Evolutionary conservation across 148 eudicot species (phyloP), one percentile per base, ranked within the genome.

Genomic region (Vaccinium macrocarpon): DNA sequence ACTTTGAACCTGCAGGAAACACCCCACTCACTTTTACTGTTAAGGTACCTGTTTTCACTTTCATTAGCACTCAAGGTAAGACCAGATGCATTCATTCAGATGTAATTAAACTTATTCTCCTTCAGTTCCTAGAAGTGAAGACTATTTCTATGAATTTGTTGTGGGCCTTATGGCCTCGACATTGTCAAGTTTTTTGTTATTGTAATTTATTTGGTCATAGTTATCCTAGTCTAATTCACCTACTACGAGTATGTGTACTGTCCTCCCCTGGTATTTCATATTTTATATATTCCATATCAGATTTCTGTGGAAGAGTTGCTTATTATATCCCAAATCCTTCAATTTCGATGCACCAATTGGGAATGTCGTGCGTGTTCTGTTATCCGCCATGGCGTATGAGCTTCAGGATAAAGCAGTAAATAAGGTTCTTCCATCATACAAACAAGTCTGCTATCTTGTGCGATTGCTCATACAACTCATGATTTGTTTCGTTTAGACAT

Each of bases 1-100:
- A 93, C 88, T 97, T 97, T 90, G 99, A 97, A 86, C 98, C 94
- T 76, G 90, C 95, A 51, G 98, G 99, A 83, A 90, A 92, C 86
- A 91, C 94, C 46, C 96, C 98, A 81, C 88, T 95, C 82, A 93
- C 91, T 86, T 97, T 97, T 82, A 97, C 99, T 53, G 99, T 97
- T 71, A 97, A 97, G 95, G 99, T 96, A 89, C 13, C 16, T 18
- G 14, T 78, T 77, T 84, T 71, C 52, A 76, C 61, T 48, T 46
- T 23, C 15, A 75, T 50, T 51, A 46, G 38, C 77, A 29, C n/a
- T 76, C 52, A 21, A 5, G 6, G 62, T 61, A 29, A 53, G 15
- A 1, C 68, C 49, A 5, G 21, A 6, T 8, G 5, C 11, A 42
- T 19, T 12, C 4, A 62, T 25, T 5, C 68, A 42, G 27, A 62